Conservation (phyloP, 1,284 basidiomycete genomes). For the Ustilago xerochloae region DNA sequence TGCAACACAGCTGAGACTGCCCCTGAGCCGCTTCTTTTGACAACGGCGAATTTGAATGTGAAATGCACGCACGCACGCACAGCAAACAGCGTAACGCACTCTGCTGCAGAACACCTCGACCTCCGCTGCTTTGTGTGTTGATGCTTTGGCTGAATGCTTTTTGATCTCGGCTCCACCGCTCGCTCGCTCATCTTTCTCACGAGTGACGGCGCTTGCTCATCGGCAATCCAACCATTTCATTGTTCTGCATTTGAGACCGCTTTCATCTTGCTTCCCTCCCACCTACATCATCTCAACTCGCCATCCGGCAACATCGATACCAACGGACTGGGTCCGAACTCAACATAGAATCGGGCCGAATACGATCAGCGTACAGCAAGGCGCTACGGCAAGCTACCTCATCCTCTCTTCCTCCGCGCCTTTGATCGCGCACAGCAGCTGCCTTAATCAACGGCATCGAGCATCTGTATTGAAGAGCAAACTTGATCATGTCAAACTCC, state of each 20-base stretch:
- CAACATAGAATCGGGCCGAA: too few species aligned
- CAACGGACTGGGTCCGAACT: too few species aligned
- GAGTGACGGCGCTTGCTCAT: not conserved
- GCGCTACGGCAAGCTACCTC: not conserved
- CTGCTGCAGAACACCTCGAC: not conserved
- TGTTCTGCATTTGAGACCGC: not conserved
- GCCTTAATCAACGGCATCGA: not conserved
- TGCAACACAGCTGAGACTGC: not conserved
- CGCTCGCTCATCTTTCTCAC: not conserved
- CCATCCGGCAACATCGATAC: not conserved
- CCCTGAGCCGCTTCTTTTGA: not conserved
- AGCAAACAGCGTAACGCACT: too few species aligned
- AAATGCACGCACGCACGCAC: conserved; percentile 11
- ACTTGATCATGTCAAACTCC: conserved; percentile 15
- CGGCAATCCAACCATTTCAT: not conserved
- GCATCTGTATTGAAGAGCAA: not conserved
- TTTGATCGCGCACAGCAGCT: not conserved
- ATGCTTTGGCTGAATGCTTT: not conserved
- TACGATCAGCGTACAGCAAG: not conserved
- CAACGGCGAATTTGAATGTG: conserved; percentile 5
- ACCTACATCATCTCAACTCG: not conserved
- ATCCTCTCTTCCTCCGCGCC: not conserved
- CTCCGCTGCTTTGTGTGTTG: not conserved
- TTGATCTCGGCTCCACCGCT: too few species aligned
- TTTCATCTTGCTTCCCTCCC: not conserved